Evolutionary conservation across 2,329 filamentous ascomycete genomes (phyloP).

Genomic region (Ceratocystiopsis minuta): DNA sequence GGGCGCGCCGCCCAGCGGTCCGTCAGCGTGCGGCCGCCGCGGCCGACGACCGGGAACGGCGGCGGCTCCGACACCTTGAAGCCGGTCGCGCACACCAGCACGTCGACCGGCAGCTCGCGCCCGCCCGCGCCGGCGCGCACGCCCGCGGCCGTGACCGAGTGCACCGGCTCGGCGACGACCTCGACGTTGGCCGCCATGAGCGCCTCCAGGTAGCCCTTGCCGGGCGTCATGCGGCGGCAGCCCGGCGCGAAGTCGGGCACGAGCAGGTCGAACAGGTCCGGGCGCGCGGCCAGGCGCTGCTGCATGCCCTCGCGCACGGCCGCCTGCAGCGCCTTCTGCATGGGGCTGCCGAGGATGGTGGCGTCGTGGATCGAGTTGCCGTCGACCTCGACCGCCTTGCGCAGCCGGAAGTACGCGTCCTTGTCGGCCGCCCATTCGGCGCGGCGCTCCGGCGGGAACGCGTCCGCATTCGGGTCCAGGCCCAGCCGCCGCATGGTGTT

Average conservation of each 20-base stretch:
- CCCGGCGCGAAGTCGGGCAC: constrained; percentile 25
- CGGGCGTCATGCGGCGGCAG: constrained; percentile 27
- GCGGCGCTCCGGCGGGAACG: constrained; percentile 21
- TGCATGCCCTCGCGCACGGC: constrained; percentile 21
- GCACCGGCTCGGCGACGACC: constrained; percentile 19
- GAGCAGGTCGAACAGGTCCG: constrained; percentile 24
- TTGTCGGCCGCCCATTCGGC: constrained; percentile 20
- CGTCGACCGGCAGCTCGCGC: constrained; percentile 19
- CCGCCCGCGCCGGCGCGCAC: constrained; percentile 13
- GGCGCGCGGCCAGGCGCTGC: constrained; percentile 21
- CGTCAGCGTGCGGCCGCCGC: constrained; percentile 17
- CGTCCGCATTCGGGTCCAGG: constrained; percentile 19
- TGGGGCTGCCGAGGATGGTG: constrained; percentile 18
- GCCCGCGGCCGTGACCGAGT: constrained; percentile 18
- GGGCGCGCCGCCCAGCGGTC: constrained; percentile 21
- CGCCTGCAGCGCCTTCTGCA: constrained; percentile 16
- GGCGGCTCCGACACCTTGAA: constrained; percentile 24
- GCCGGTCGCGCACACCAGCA: constrained; percentile 29
- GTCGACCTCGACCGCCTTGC: constrained; percentile 25
- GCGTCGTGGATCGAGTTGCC: constrained; percentile 25
- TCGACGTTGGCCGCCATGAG: constrained; percentile 23
- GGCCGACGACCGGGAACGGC: constrained; percentile 23
- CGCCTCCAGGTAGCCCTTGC: constrained; percentile 27
- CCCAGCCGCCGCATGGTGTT: constrained; percentile 24
- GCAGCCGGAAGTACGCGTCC: constrained; percentile 20